These are phyloP conservation scores for Hypoxylon lenormandii DNA, from an alignment of 495 filamentous ascomycete species.

Conservation along the genomic window DNA sequence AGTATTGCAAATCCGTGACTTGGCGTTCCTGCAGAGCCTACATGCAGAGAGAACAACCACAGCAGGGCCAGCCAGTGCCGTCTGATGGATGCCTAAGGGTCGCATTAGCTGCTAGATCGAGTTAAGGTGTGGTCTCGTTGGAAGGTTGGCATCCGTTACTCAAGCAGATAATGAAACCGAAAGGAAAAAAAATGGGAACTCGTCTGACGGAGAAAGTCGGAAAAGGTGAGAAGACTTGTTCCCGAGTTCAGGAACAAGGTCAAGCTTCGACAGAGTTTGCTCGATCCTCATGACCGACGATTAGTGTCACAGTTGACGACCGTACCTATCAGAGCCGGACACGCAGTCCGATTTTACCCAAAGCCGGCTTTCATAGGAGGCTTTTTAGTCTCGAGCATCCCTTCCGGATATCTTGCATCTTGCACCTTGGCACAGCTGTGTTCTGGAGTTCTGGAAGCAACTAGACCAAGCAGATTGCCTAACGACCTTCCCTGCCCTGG, in stretches of 20 bases:
- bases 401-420: constrained; percentile 12
- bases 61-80: constrained; percentile 25
- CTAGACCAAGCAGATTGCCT: constrained; percentile 3
- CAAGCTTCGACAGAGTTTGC: constrained; percentile 30
- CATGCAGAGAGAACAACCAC: constrained; percentile 18
- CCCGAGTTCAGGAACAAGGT: constrained; percentile 19
- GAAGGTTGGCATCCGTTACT: constrained; percentile 10
- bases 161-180: constrained; percentile 10
- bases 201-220: constrained; percentile 40
- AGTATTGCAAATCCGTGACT: constrained; percentile 31
- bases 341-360: constrained; percentile 13
- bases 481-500: constrained; percentile 23
- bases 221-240: constrained; percentile 9
- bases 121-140: constrained; percentile 16
- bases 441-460: constrained; percentile 19
- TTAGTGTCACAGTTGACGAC: constrained; percentile 20
- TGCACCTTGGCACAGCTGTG: constrained; percentile 8
- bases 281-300: constrained; percentile 36
- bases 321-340: constrained; percentile 43
- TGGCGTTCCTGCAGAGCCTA: constrained; percentile 30
- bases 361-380: constrained; percentile 11
- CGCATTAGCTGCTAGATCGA: constrained; percentile 31
- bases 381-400: constrained; percentile 25
- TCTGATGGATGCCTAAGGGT: constrained; percentile 18
- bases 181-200: neutral